These are phyloP conservation scores for Rhododendron mucronatum DNA, from an alignment of 148 eudicot genomes.

Conservation along the genomic window DNA sequence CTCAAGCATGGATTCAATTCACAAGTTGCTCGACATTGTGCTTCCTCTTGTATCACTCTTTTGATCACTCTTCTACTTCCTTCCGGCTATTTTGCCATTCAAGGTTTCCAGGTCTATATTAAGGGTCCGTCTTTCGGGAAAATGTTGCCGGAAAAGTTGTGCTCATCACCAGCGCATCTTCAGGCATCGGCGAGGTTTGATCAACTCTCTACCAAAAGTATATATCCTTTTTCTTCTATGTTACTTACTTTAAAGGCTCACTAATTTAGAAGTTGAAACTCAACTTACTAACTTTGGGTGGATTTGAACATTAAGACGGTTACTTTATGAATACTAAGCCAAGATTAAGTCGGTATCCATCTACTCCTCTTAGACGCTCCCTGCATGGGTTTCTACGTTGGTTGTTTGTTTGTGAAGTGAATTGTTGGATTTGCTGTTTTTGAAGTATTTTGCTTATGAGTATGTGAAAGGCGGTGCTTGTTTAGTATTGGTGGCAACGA, in stretches of 20 bases:
- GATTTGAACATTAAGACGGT: background rate
- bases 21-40: conserved; percentile 16
- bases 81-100: conserved; percentile 14
- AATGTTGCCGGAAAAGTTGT: conserved; percentile 33
- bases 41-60: conserved; percentile 29
- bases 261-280: too few species aligned
- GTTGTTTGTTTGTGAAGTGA: too few species aligned
- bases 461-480: conserved; percentile 15
- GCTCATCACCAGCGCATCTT: conserved; percentile 10
- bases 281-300: too few species aligned
- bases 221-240: too few species aligned
- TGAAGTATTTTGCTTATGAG: conserved; percentile 9
- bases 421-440: too few species aligned
- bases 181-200: background rate
- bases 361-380: too few species aligned
- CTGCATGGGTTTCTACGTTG: too few species aligned
- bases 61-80: conserved; percentile 6
- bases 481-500: conserved; percentile 8
- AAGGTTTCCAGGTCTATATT: conserved; percentile 11
- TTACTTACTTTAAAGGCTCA: too few species aligned
- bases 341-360: too few species aligned
- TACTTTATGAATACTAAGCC: background rate
- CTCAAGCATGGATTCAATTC: conserved; percentile 24
- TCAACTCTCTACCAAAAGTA: background rate
- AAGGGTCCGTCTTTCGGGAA: conserved; percentile 9